These are phyloP conservation scores for Mitragyna speciosa DNA, from an alignment of 257 asterid species.

Conservation along the genomic window DNA sequence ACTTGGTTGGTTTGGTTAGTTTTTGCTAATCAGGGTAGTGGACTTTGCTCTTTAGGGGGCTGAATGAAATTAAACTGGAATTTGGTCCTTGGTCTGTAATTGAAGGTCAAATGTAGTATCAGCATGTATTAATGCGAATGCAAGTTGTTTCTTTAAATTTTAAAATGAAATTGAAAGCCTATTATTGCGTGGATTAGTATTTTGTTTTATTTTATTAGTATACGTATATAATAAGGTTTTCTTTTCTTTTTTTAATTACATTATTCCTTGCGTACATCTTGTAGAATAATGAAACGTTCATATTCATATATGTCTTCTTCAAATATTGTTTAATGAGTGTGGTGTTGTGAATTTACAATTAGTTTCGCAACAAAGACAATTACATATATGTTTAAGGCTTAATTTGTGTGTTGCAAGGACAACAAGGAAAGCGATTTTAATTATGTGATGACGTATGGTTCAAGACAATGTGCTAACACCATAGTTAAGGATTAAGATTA, in stretches of 20 bases:
- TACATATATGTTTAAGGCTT: too few relatives aligned
- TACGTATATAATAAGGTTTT: background rate
- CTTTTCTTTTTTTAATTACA: background rate
- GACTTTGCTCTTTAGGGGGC: background rate
- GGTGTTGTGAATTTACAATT: background rate
- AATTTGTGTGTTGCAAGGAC: background rate
- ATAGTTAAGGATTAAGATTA: background rate
- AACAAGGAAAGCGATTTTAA: background rate
- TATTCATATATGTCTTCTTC: too few relatives aligned
- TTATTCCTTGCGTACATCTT: too few relatives aligned
- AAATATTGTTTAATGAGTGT: background rate
- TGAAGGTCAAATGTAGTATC: background rate
- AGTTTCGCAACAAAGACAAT: background rate
- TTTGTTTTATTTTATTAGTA: too few relatives aligned
- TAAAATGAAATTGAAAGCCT: background rate
- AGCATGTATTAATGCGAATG: background rate
- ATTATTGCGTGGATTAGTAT: conserved; percentile 4
- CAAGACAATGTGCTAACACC: background rate
- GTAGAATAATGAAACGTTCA: too few relatives aligned
- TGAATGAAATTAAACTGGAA: background rate
- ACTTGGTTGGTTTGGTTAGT: background rate
- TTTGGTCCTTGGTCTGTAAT: background rate
- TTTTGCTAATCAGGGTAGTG: background rate
- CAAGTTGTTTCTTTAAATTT: background rate
- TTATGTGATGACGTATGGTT: conserved; percentile 8